phyloP scores from a whole-genome alignment of 352 stramenopile genomes.

The Thraustochytrium sp. region DNA sequence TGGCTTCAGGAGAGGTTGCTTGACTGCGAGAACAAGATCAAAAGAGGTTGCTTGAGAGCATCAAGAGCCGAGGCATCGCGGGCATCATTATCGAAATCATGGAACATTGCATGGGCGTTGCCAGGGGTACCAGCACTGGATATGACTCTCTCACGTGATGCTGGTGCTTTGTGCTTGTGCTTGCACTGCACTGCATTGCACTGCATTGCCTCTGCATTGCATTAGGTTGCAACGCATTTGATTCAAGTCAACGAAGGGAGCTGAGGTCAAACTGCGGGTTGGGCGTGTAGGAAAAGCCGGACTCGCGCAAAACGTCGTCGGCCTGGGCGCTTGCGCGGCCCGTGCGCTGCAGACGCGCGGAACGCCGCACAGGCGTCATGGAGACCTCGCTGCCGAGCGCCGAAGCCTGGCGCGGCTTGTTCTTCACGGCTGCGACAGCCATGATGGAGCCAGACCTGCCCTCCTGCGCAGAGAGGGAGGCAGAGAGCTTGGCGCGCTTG shows the following conservation, averaged over 20 bases:
- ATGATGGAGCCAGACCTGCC: background rate
- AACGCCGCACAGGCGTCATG: conserved; percentile 1
- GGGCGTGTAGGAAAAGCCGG: background rate
- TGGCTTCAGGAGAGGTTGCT: too few species aligned
- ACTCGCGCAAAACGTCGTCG: background rate
- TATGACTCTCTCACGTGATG: too few species aligned
- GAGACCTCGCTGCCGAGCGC: background rate
- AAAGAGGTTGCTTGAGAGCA: too few species aligned
- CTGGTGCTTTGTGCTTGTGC: too few species aligned
- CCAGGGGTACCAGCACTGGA: too few species aligned
- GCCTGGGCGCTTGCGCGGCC: background rate
- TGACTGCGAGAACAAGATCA: too few species aligned
- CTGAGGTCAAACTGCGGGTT: conserved; percentile 6
- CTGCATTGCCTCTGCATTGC: too few species aligned
- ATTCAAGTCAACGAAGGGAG: background rate
- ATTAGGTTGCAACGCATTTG: too few species aligned
- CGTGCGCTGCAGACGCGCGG: background rate
- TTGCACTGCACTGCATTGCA: too few species aligned
- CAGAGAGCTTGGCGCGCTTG: background rate
- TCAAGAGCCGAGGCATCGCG: too few species aligned
- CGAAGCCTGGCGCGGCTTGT: background rate
- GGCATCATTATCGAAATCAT: too few species aligned
- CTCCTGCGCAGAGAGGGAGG: background rate
- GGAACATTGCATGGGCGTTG: too few species aligned
- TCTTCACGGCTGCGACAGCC: background rate